Evolutionary conservation across 1,284 basidiomycete genomes (phyloP).

Genomic region (Austroboletus novae-zelandiae): DNA sequence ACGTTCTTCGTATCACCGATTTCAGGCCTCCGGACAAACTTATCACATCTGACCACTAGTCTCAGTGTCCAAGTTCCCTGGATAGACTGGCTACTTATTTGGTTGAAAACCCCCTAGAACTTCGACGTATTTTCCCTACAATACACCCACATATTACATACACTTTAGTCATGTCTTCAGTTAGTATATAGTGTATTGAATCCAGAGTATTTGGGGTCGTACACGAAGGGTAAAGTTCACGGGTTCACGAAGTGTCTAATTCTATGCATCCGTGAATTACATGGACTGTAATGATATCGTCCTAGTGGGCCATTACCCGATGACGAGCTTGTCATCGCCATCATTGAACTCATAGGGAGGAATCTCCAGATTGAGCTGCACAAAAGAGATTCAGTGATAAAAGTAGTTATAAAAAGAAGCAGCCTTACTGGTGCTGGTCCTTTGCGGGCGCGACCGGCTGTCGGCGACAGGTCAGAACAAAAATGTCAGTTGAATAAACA

Average conservation of each 20-base stretch:
- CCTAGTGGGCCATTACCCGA: conserved; percentile 63
- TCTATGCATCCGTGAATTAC: conserved; percentile 22
- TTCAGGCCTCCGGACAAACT: neutral
- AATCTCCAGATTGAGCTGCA: conserved; percentile 90
- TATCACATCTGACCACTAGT: neutral
- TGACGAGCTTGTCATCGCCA: conserved; percentile 83
- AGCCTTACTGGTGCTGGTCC: conserved; percentile 85
- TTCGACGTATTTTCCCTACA: too few relatives aligned
- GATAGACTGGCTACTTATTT: too few relatives aligned
- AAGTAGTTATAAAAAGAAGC: conserved; percentile 1
- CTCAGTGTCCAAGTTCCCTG: too few relatives aligned
- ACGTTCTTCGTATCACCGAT: neutral
- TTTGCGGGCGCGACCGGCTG: conserved; percentile 91
- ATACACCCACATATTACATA: too few relatives aligned
- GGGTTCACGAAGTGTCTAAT: conserved; percentile 22
- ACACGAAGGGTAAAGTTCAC: neutral
- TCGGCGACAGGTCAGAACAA: conserved; percentile 10
- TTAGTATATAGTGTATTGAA: too few relatives aligned
- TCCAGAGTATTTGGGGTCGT: neutral
- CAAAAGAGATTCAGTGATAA: conserved; percentile 10
- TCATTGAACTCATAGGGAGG: conserved; percentile 87
- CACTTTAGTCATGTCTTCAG: too few relatives aligned
- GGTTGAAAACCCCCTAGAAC: too few relatives aligned
- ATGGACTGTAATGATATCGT: conserved; percentile 14
- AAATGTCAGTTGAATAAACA: conserved; percentile 4